phyloP scores from a whole-genome alignment of 352 stramenopile genomes.

The Pythium folliculosum region DNA sequence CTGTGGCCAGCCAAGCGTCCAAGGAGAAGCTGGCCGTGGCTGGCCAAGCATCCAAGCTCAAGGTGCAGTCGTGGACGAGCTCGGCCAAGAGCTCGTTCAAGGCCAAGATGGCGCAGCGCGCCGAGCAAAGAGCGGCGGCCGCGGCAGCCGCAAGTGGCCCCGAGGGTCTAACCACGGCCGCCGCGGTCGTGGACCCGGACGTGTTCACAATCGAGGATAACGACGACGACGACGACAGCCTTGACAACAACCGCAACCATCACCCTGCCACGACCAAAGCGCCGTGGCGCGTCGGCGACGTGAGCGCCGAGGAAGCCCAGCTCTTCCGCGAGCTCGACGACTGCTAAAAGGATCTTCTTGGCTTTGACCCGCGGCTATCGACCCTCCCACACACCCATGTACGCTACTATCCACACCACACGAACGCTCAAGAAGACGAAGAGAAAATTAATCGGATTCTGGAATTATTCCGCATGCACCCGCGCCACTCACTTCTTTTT shows the following conservation, averaged over 20 bases:
- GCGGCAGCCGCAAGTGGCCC: not conserved
- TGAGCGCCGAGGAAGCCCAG: constrained; percentile 22
- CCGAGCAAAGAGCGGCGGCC: constrained; percentile 13
- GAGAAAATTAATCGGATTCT: constrained; percentile 1
- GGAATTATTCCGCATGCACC: not conserved
- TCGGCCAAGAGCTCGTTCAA: constrained; percentile 24
- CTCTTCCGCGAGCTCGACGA: constrained; percentile 28
- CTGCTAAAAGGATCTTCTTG: constrained; percentile 21
- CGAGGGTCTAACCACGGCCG: not conserved
- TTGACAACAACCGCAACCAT: not conserved
- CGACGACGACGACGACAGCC: constrained; percentile 9
- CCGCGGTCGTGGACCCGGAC: not conserved
- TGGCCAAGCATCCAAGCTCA: constrained; percentile 28
- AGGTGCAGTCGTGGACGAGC: constrained; percentile 30
- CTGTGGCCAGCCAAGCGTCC: constrained; percentile 19
- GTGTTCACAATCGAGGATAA: constrained; percentile 26
- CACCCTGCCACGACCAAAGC: not conserved
- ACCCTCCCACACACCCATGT: not conserved
- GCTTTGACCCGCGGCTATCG: too few species aligned
- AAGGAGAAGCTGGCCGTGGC: constrained; percentile 25
- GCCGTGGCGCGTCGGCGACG: not conserved
- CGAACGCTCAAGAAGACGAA: too few species aligned
- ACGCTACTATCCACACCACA: constrained; percentile 4
- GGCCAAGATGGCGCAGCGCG: constrained; percentile 28
- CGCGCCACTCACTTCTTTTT: not conserved